Percentiles rank a stretch among this genome's conserved stretches.
Conservation (phyloP, 352 stramenopile genomes). For the Phytophthora cryptogea region DNA sequence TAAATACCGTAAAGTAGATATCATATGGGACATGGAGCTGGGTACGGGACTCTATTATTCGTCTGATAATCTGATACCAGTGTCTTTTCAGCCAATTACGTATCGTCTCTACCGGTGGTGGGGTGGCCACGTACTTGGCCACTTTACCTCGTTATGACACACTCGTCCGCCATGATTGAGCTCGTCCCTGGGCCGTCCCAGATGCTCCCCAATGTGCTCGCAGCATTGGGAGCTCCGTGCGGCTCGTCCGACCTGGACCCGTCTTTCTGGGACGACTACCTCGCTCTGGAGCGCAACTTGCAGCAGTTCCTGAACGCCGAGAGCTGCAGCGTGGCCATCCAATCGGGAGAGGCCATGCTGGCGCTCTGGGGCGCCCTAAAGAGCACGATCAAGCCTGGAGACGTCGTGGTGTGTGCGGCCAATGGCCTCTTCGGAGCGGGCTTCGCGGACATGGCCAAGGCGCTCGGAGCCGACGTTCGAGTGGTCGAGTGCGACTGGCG, state of each 20-base stretch:
- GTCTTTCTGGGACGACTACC: slow-evolving; percentile 59
- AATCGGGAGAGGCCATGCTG: slow-evolving; percentile 66
- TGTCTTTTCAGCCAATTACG: slow-evolving; percentile 15
- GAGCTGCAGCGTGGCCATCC: slow-evolving; percentile 45
- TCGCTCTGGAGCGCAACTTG: slow-evolving; percentile 40
- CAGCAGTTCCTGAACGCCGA: slow-evolving; percentile 42
- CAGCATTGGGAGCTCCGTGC: slow-evolving; percentile 33
- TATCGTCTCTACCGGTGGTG: background rate
- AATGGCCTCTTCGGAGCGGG: slow-evolving; percentile 58
- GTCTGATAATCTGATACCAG: slow-evolving; percentile 18
- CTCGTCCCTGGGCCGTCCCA: slow-evolving; percentile 48
- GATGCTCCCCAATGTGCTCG: slow-evolving; percentile 46
- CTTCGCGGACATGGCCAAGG: slow-evolving; percentile 54
- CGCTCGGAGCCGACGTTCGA: slow-evolving; percentile 42
- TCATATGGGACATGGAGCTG: too few relatives aligned
- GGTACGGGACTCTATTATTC: background rate
- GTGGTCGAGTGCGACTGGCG: slow-evolving; percentile 48
- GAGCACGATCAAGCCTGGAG: slow-evolving; percentile 43
- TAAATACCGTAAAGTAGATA: background rate
- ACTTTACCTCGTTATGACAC: slow-evolving; percentile 5
- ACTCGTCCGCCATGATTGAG: slow-evolving; percentile 21
- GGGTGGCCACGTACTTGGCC: slow-evolving; percentile 5
- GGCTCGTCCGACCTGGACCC: slow-evolving; percentile 57
- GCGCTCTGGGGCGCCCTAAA: slow-evolving; percentile 58
- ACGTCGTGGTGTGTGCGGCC: slow-evolving; percentile 48